Percentiles rank a stretch among this genome's conserved stretches.
Conservation (phyloP, 495 filamentous ascomycete genomes). For the Penicillium dipodomyicola region DNA sequence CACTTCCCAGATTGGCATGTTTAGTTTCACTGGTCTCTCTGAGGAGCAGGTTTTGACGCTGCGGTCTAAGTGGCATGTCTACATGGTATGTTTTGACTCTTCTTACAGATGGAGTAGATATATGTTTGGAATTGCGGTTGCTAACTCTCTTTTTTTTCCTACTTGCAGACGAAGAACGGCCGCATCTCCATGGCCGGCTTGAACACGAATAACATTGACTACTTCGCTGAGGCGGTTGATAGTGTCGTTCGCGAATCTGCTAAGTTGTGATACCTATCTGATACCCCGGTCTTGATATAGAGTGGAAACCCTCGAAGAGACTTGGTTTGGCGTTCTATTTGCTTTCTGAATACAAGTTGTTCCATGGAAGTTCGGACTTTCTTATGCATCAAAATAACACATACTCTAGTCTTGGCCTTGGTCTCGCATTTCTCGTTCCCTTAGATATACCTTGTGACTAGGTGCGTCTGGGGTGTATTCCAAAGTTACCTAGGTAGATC, state of each 20-base stretch:
- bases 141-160: constrained; percentile 6
- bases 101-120: background rate
- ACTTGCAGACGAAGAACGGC: constrained; percentile 82
- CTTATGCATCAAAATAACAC: background rate
- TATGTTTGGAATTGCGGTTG: background rate
- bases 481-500: no score
- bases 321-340: constrained; percentile 10
- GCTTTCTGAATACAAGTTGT: background rate
- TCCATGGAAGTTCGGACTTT: background rate
- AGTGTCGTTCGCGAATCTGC: constrained; percentile 70
- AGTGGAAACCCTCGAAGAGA: constrained; percentile 1
- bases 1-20: constrained; percentile 99
- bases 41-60: constrained; percentile 84
- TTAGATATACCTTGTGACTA: background rate
- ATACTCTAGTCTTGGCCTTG: background rate
- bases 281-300: constrained; percentile 5
- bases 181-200: constrained; percentile 95
- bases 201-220: constrained; percentile 88
- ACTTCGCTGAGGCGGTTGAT: constrained; percentile 85
- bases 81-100: constrained; percentile 60
- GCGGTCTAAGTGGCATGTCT: constrained; percentile 79
- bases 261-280: constrained; percentile 17
- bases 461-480: background rate
- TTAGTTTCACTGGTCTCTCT: constrained; percentile 88
- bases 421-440: no score